These are phyloP conservation scores for Nannochloropsis gaditana DNA, from an alignment of 108 stramenopile genomes.

Conservation along the genomic window DNA sequence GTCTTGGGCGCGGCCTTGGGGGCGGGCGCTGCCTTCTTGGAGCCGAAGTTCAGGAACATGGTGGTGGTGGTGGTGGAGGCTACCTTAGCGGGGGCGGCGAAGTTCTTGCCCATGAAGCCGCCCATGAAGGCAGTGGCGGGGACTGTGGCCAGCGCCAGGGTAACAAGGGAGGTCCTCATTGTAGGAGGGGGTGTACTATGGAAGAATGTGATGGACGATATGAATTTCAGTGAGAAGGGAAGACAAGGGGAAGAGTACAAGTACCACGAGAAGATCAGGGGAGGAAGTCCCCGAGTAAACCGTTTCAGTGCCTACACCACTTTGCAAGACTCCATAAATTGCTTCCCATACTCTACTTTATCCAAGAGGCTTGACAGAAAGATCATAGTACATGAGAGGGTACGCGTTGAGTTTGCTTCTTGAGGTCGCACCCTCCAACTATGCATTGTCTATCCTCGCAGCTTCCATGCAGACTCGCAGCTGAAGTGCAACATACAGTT, in stretches of 20 bases:
- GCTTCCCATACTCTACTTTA: too few relatives aligned
- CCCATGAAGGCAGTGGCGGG: constrained; percentile 19
- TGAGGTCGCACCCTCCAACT: constrained; percentile 2
- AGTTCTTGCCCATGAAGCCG: constrained; percentile 17
- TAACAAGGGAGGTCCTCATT: background rate
- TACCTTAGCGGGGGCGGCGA: background rate
- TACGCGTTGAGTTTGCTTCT: background rate
- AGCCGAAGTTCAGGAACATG: constrained; percentile 15
- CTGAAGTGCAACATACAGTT: too few relatives aligned
- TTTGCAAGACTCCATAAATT: too few relatives aligned
- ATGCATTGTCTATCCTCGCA: background rate
- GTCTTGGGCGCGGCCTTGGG: background rate
- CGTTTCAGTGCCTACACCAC: too few relatives aligned
- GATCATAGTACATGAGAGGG: too few relatives aligned
- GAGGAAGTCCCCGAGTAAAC: too few relatives aligned
- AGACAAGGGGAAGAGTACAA: background rate
- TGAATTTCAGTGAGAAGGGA: background rate
- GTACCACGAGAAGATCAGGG: too few relatives aligned
- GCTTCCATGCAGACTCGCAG: background rate
- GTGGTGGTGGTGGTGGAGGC: background rate
- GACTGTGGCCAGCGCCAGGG: background rate
- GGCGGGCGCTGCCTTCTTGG: background rate
- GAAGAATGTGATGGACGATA: background rate
- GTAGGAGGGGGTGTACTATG: background rate
- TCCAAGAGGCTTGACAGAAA: too few relatives aligned